phyloP scores from a whole-genome alignment of 2,329 filamentous ascomycete genomes.

The Zymoseptoria ardabiliae region DNA sequence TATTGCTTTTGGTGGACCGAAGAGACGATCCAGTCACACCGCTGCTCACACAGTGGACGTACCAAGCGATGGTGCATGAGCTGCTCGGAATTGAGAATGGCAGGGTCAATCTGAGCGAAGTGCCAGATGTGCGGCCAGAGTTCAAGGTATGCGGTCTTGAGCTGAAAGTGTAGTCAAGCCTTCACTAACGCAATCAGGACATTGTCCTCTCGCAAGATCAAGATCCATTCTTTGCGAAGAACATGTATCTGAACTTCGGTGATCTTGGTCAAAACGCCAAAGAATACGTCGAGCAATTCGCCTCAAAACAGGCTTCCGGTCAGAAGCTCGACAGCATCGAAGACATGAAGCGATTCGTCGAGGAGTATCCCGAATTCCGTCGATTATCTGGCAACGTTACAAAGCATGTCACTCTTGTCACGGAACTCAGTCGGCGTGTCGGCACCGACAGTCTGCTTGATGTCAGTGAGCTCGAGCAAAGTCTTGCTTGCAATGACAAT shows the following conservation, averaged over 20 bases:
- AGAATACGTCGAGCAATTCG: slow-evolving; percentile 97
- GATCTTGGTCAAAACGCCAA: slow-evolving; percentile 94
- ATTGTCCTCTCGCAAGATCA: slow-evolving; percentile 95
- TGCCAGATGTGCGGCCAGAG: slow-evolving; percentile 26
- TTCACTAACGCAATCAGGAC: slow-evolving; percentile 46
- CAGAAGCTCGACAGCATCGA: slow-evolving; percentile 94
- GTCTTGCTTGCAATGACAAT: slow-evolving; percentile 92
- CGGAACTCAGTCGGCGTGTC: slow-evolving; percentile 83
- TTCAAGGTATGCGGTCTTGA: slow-evolving; percentile 19
- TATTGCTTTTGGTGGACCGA: slow-evolving; percentile 82
- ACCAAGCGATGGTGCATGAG: slow-evolving; percentile 99
- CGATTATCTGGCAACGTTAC: slow-evolving; percentile 96
- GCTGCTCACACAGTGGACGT: slow-evolving; percentile 94
- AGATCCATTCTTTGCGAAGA: slow-evolving; percentile 98
- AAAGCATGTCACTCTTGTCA: slow-evolving; percentile 94
- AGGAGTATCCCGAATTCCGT: slow-evolving; percentile 96
- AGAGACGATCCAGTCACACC: slow-evolving; percentile 93
- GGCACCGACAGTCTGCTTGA: slow-evolving; percentile 83
- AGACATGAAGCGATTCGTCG: slow-evolving; percentile 99
- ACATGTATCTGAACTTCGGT: slow-evolving; percentile 97
- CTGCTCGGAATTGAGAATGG: slow-evolving; percentile 89
- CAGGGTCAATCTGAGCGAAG: slow-evolving; percentile 75
- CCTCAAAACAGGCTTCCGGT: slow-evolving; percentile 92
- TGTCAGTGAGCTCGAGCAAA: slow-evolving; percentile 94
- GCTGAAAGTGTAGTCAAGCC: not conserved